Percentiles rank a stretch among this genome's conserved stretches.
Conservation (phyloP, 257 asterid genomes). For the Solanum etuberosum region DNA sequence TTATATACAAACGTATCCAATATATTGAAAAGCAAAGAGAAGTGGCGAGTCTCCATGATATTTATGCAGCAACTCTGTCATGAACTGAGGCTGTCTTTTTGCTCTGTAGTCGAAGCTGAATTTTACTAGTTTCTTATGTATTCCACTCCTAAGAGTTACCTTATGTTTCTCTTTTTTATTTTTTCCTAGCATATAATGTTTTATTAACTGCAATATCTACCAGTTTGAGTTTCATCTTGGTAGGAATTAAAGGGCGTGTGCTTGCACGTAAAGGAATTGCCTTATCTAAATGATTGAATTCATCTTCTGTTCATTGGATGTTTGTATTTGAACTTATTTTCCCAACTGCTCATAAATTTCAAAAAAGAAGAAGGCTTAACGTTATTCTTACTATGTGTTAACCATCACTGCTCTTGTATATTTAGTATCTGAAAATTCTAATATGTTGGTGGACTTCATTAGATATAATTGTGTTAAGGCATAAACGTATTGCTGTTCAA, state of each 20-base stretch:
- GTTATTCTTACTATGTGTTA: neutral
- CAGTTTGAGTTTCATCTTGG: neutral
- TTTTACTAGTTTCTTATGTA: neutral
- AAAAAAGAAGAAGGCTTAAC: neutral
- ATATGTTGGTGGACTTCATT: neutral
- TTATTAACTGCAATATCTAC: neutral
- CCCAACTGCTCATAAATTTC: neutral
- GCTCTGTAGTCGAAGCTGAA: neutral
- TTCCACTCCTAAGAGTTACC: neutral
- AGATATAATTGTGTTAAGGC: neutral
- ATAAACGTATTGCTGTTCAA: neutral
- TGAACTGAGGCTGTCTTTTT: neutral
- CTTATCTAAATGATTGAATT: neutral
- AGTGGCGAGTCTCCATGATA: neutral
- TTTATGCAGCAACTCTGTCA: neutral
- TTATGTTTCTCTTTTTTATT: neutral
- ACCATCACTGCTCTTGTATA: neutral
- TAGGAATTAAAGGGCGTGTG: neutral
- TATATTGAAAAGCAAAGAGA: neutral
- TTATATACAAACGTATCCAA: neutral
- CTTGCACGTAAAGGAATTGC: neutral
- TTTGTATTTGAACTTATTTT: neutral
- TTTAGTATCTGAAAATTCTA: neutral
- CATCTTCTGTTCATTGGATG: neutral
- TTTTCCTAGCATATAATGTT: neutral